A percentile compares a stretch with the other conserved stretches of the same genome.
Conservation (phyloP, 2,329 filamentous ascomycete species). For the Pseudohalonectria lignicola region DNA sequence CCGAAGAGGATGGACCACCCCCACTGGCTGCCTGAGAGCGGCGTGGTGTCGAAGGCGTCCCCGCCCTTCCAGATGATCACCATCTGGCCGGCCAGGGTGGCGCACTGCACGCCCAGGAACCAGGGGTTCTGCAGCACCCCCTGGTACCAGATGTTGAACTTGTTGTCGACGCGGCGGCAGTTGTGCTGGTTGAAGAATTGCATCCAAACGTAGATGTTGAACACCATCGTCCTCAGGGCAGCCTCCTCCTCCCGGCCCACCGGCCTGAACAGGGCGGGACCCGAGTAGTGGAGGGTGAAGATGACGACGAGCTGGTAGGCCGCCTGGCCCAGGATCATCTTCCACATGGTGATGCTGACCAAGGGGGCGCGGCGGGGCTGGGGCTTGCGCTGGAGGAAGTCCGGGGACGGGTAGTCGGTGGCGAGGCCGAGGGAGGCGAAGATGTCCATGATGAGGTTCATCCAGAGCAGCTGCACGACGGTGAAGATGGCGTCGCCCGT, state of each 20-base stretch:
- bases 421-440: slow-evolving; percentile 45
- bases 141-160: slow-evolving; percentile 68
- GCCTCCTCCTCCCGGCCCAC: neutral
- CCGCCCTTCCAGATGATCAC: slow-evolving; percentile 63
- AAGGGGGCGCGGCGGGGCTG: slow-evolving; percentile 17
- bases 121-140: slow-evolving; percentile 64
- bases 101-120: slow-evolving; percentile 57
- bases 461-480: slow-evolving; percentile 50
- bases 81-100: slow-evolving; percentile 61
- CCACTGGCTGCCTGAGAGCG: slow-evolving; percentile 56
- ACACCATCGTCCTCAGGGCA: slow-evolving; percentile 58
- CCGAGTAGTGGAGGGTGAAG: slow-evolving; percentile 51
- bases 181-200: slow-evolving; percentile 68
- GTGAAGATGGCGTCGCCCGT: slow-evolving; percentile 44
- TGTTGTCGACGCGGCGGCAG: slow-evolving; percentile 73
- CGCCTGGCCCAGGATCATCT: slow-evolving; percentile 69
- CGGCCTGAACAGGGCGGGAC: slow-evolving; percentile 33
- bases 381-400: slow-evolving; percentile 28
- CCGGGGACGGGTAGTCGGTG: slow-evolving; percentile 32
- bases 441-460: slow-evolving; percentile 55
- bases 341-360: slow-evolving; percentile 68
- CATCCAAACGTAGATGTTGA: slow-evolving; percentile 86
- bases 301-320: slow-evolving; percentile 57
- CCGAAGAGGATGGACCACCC: slow-evolving; percentile 60
- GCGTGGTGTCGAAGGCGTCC: slow-evolving; percentile 50